Evolutionary conservation across 495 filamentous ascomycete genomes (phyloP).

Genomic region (Podospora pseudocomata): DNA sequence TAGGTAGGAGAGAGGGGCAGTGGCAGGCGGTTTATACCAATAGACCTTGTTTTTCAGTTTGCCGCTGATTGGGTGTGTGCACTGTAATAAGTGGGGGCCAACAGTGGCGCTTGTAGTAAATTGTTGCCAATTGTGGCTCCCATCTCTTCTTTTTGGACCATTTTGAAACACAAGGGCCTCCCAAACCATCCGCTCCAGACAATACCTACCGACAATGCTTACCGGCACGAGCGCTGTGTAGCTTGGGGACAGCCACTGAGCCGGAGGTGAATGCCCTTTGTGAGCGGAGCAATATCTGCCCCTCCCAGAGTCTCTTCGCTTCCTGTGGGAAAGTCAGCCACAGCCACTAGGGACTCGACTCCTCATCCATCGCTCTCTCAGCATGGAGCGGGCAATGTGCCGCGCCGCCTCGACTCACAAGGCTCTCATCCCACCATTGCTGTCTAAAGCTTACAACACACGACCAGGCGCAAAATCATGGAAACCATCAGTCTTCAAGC

Average conservation of each 20-base stretch:
- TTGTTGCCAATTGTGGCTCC: neutral
- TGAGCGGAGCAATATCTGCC: neutral
- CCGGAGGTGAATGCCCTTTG: neutral
- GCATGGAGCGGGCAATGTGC: neutral
- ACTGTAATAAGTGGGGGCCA: neutral
- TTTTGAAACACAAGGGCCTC: neutral
- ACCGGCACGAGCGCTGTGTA: neutral
- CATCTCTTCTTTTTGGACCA: neutral
- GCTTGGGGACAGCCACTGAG: neutral
- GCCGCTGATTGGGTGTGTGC: neutral
- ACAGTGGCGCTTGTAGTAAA: neutral
- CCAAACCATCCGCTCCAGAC: neutral
- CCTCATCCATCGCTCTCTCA: neutral
- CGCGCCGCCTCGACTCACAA: neutral
- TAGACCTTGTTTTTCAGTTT: neutral
- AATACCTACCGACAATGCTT: neutral
- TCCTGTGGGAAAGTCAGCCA: neutral
- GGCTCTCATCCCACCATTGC: neutral
- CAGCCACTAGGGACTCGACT: neutral
- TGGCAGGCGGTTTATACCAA: neutral
- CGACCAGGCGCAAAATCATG: neutral
- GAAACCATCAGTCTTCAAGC: neutral
- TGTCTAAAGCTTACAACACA: neutral
- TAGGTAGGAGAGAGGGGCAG: neutral
- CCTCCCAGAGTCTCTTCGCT: neutral